Evolutionary conservation across 208 protist genomes (phyloP), one percentile per base, ranked within the genome.

Genomic region (Phytomonas sp.): DNA sequence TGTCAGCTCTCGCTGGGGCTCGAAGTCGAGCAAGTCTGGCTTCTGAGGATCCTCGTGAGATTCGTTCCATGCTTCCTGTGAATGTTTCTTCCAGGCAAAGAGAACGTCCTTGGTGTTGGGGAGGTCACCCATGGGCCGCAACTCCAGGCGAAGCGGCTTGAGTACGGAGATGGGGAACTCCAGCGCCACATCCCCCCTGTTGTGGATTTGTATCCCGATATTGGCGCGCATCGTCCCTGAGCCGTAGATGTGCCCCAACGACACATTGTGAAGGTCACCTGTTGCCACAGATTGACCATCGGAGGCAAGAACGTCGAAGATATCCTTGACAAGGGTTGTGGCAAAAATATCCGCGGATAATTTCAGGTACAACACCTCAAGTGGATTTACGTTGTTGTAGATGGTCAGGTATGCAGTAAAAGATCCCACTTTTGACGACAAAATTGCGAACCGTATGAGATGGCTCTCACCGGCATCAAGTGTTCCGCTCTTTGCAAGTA

Each of bases 81-180:
- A 51, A 51, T 51, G 40, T 51, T 51, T 51, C 40, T 17, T 20
- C 40, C 13, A 23, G 40, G 2, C 40, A 6, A 51, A 51, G 40
- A 51, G 40, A 51, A 51, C 40, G 15, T 68, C 15, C 65, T 40
- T 9, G 64, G 2, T 37, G 61, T 46, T 53, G 64, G 30, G 0
- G 69, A 30, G 64, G 8, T 80, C 46, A n/a, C 60, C 71, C 20
- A 84, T 75, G 37, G 80, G 80, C 59, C 78, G 82, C 72, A 92
- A 75, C 76, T 95, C 86, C 60, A 89, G 77, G 20, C 84, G 85
- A 68, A 96, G 87, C 28, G 90, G 87, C 61, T 87, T 84, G 53
- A 93, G 81, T 23, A 96, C 90, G n/a, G 85, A 85, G 17, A 93
- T 74, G 17, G 88, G 84, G 66, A 96, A 96, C 80, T 96, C 88